These are phyloP conservation scores for Brassica nigra DNA, from an alignment of 345 rosid species.

Conservation along the genomic window DNA sequence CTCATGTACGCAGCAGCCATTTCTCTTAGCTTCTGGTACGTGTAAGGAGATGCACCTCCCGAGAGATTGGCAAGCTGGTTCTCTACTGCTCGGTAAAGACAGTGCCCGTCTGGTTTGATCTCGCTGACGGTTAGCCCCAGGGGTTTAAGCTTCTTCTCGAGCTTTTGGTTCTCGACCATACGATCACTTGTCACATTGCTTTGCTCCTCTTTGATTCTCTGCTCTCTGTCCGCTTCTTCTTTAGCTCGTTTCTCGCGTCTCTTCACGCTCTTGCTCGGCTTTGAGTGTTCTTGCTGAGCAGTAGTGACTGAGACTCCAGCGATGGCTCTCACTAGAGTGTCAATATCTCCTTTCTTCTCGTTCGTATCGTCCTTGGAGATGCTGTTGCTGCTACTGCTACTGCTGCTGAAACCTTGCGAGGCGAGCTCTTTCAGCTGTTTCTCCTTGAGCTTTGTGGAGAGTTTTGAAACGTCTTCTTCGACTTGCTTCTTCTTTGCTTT, in stretches of 20 bases:
- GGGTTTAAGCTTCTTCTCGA: slow-evolving; percentile 52
- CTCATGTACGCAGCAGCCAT: slow-evolving; percentile 89
- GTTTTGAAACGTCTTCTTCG: slow-evolving; percentile 77
- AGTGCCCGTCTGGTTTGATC: slow-evolving; percentile 91
- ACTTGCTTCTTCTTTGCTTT: slow-evolving; percentile 96
- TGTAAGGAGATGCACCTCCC: slow-evolving; percentile 62
- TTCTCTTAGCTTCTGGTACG: slow-evolving; percentile 67
- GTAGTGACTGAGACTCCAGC: slow-evolving; percentile 74
- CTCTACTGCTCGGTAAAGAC: slow-evolving; percentile 92
- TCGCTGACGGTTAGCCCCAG: slow-evolving; percentile 64
- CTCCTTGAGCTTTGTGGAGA: slow-evolving; percentile 68
- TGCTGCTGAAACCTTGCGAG: slow-evolving; percentile 61
- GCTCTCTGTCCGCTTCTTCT: slow-evolving; percentile 89
- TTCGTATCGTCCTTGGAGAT: slow-evolving; percentile 26
- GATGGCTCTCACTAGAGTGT: slow-evolving; percentile 79
- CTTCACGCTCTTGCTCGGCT: slow-evolving; percentile 74
- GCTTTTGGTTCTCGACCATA: slow-evolving; percentile 57
- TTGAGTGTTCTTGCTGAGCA: slow-evolving; percentile 59
- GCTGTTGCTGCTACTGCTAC: slow-evolving; percentile 31
- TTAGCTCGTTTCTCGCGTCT: slow-evolving; percentile 83
- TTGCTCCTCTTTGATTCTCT: slow-evolving; percentile 90
- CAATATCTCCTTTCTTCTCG: slow-evolving; percentile 64
- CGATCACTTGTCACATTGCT: slow-evolving; percentile 70
- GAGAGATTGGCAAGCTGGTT: slow-evolving; percentile 68
- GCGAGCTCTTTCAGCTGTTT: slow-evolving; percentile 79